A percentile compares a stretch with the other conserved stretches of the same genome.
These are phyloP conservation scores for Podospora pseudocomata DNA, from an alignment of 495 filamentous ascomycete genomes.

Conservation along the genomic window DNA sequence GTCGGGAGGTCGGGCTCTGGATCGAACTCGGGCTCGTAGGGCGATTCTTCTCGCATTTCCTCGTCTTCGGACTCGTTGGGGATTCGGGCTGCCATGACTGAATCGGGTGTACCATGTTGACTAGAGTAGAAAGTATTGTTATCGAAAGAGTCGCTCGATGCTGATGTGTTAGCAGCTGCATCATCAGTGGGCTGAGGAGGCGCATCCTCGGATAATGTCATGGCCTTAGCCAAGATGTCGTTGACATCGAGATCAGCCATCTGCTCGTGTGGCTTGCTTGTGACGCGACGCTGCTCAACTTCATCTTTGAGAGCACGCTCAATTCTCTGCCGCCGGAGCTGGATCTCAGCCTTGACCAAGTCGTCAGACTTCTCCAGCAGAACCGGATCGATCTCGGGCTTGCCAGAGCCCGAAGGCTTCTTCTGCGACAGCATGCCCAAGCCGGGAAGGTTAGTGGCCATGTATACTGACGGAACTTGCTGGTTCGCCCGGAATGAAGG, in stretches of 20 bases:
- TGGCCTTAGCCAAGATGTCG: slow-evolving; percentile 66
- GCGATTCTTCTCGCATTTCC: slow-evolving; percentile 37
- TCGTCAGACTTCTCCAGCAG: slow-evolving; percentile 81
- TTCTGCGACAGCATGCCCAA: slow-evolving; percentile 23
- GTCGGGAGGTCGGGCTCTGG: slow-evolving; percentile 19
- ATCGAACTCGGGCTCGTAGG: slow-evolving; percentile 34
- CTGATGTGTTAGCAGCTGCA: slow-evolving; percentile 55
- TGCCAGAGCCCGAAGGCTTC: slow-evolving; percentile 33
- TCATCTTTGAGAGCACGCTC: slow-evolving; percentile 75
- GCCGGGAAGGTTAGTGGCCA: slow-evolving; percentile 24
- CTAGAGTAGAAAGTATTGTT: slow-evolving; percentile 96
- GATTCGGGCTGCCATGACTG: slow-evolving; percentile 37
- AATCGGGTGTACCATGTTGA: slow-evolving; percentile 54
- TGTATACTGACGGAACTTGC: slow-evolving; percentile 29
- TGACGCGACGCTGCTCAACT: slow-evolving; percentile 60
- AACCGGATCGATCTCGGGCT: slow-evolving; percentile 66
- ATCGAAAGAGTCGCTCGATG: slow-evolving; percentile 76
- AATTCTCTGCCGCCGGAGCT: slow-evolving; percentile 72
- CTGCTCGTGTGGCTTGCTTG: slow-evolving; percentile 53
- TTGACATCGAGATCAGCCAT: slow-evolving; percentile 71
- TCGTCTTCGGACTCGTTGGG: slow-evolving; percentile 45
- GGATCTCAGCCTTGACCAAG: slow-evolving; percentile 75
- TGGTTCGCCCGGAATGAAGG: slow-evolving; percentile 39
- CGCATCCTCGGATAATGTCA: slow-evolving; percentile 57
- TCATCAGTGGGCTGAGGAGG: slow-evolving; percentile 50